Conservation (phyloP, 2,329 filamentous ascomycete species). For the Alternaria postmessia region DNA sequence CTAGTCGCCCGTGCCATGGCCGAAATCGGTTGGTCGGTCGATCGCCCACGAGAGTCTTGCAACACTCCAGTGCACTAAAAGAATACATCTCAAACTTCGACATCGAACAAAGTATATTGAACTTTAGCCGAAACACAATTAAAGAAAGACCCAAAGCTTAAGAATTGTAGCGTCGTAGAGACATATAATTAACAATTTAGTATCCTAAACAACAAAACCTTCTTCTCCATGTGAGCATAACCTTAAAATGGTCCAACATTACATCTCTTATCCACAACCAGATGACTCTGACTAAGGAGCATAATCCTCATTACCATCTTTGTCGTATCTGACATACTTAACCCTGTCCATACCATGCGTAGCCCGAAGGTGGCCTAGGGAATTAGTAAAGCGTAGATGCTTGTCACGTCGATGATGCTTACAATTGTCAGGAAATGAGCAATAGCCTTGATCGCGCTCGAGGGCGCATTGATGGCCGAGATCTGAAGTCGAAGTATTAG, state of each 20-base stretch:
- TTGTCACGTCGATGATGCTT: neutral
- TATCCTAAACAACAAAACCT: neutral
- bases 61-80: neutral
- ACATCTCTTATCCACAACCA: neutral
- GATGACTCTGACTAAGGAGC: constrained; percentile 6
- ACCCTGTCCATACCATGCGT: constrained; percentile 53
- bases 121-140: neutral
- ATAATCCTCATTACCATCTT: constrained; percentile 32
- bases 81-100: neutral
- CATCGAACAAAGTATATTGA: neutral
- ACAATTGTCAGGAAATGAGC: constrained; percentile 47
- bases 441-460: constrained; percentile 50
- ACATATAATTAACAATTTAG: neutral
- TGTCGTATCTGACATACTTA: constrained; percentile 37
- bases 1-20: neutral
- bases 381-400: neutral
- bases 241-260: no score
- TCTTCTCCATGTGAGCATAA: neutral
- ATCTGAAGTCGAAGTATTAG: constrained; percentile 29
- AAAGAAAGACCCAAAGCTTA: neutral
- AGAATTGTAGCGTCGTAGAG: neutral
- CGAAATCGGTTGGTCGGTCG: constrained; percentile 2
- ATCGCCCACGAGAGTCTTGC: neutral
- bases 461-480: constrained; percentile 52
- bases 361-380: constrained; percentile 40